Conservation (phyloP, 2,329 filamentous ascomycete species). For the Zalaria obscura region DNA sequence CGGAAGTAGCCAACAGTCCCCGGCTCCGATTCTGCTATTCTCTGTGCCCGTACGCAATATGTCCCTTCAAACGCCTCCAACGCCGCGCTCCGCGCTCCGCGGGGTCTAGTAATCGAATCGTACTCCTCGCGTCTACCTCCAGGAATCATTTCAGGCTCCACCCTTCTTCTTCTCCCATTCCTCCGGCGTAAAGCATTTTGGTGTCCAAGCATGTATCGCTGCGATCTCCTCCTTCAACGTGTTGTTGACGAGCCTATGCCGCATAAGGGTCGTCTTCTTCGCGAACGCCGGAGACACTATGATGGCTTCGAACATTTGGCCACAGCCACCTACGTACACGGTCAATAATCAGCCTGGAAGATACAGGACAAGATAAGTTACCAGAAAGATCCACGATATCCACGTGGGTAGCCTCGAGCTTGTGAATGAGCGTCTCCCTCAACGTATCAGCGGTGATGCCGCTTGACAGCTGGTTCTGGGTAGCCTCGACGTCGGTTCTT, state of each 20-base stretch:
- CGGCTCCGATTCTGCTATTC: too few species aligned
- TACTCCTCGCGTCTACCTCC: too few species aligned
- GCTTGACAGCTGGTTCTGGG: constrained; percentile 32
- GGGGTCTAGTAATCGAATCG: too few species aligned
- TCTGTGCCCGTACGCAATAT: too few species aligned
- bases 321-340: constrained; percentile 44
- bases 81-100: too few species aligned
- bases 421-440: constrained; percentile 51
- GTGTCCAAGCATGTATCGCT: constrained; percentile 86
- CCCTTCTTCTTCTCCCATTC: constrained; percentile 63
- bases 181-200: constrained; percentile 82
- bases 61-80: too few species aligned
- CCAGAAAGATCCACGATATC: constrained; percentile 88
- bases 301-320: constrained; percentile 55
- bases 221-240: constrained; percentile 78
- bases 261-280: constrained; percentile 55
- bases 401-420: constrained; percentile 63
- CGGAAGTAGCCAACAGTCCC: too few species aligned
- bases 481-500: constrained; percentile 25
- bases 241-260: constrained; percentile 75
- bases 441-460: constrained; percentile 62
- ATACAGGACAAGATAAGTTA: constrained; percentile 27
- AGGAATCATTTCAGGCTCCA: neutral
- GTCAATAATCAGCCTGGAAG: neutral
- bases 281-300: constrained; percentile 44